phyloP scores from a whole-genome alignment of 148 eudicot genomes.

The Spergularia bocconei region DNA sequence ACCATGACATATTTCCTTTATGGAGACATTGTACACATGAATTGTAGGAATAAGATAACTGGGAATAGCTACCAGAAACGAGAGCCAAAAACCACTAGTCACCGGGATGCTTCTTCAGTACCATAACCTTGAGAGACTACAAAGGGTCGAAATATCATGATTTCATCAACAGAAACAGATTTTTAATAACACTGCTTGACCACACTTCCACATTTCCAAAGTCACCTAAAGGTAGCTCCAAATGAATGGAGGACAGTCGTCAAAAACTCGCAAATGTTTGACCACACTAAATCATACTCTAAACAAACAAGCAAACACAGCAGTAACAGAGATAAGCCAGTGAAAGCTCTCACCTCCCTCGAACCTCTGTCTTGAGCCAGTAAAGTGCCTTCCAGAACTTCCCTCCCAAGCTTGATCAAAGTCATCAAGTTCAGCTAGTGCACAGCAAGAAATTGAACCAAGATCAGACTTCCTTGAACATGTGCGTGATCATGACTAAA shows the following conservation, averaged over 20 bases:
- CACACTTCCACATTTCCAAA: not conserved
- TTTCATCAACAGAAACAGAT: not conserved
- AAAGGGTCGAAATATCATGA: not conserved
- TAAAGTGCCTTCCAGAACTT: conserved; percentile 58
- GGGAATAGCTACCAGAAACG: too few relatives aligned
- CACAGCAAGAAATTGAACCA: conserved; percentile 6
- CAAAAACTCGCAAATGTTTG: not conserved
- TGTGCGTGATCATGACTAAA: conserved; percentile 2
- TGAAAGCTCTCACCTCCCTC: conserved; percentile 24
- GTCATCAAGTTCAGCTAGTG: conserved; percentile 63
- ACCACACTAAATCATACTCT: not conserved
- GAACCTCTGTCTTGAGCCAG: conserved; percentile 53
- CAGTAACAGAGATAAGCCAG: not conserved
- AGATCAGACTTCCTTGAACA: conserved; percentile 13
- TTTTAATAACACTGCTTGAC: not conserved
- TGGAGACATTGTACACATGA: not conserved
- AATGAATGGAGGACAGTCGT: not conserved
- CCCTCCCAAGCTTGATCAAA: conserved; percentile 93
- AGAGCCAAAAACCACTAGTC: too few relatives aligned
- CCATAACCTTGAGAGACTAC: not conserved
- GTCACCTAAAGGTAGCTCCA: not conserved
- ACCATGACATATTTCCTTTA: not conserved
- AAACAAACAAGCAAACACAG: conserved; percentile 1
- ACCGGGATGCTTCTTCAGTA: not conserved
- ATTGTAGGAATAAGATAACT: not conserved